Evolutionary conservation across 352 stramenopile species (phyloP), one percentile per base, ranked within the genome.

Genomic region (Plasmopara viticola): DNA sequence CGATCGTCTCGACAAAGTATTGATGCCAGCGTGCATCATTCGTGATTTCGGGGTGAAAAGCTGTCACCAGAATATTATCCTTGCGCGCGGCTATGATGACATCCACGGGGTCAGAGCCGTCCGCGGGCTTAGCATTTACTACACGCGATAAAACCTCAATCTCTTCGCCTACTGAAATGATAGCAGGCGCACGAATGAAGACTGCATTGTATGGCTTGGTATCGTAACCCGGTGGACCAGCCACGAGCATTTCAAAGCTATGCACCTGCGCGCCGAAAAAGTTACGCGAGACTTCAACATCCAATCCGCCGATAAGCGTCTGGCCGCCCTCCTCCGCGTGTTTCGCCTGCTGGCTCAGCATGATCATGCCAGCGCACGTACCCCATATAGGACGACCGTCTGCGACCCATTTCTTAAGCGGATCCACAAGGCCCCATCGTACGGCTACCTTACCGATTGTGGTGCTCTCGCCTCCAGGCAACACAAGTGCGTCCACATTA

Each of bases 331-430:
- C 69, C 58, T 98, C 84, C 13, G 68, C 68, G 61, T 90, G 79
- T 62, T 88, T 89, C 51, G 79, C 82, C 58, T 49, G 94, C 78
- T 68, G 56, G 13, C 60, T 68, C 31, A 98, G 77, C 63, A 98
- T 82, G 74, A 98, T 98, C 91, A 98, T 97, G 51, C 95, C 95
- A 2, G 95, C 95, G 65, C 95, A 98, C 6, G 95, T 98, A 49
- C 95, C 95, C 94, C 94, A 98, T 31, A 96, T 96, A 13, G 95
- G 95, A 7, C 72, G 64, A 25, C 73, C 52, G 41, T 71, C 60
- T 8, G 63, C 64, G 12, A 92, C 82, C 78, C 83, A 95, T 60
- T 91, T 64, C 51, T 85, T 83, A 14, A 95, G 62, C 9, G 81
- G 80, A 39, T 90, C 84, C 38, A 85, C 64, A 28, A 95, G 65